Percentiles rank a stretch among this genome's conserved stretches.
phyloP scores from a whole-genome alignment of 2,329 filamentous ascomycete species.

The Iodosphaeria phyllophila region DNA sequence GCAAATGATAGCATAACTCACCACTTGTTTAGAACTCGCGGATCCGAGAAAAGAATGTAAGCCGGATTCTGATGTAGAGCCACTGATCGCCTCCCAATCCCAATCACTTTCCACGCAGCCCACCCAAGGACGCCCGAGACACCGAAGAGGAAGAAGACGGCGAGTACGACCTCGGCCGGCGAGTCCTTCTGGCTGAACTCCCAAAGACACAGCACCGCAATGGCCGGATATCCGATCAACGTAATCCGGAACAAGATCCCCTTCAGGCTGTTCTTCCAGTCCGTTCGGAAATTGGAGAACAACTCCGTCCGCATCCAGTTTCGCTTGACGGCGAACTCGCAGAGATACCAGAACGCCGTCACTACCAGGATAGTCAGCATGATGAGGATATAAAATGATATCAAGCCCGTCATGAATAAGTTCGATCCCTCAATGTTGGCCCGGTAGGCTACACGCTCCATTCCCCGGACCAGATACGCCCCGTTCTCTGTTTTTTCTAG shows the following conservation, averaged over 20 bases:
- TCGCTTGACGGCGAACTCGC: slow-evolving; percentile 56
- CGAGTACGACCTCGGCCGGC: slow-evolving; percentile 66
- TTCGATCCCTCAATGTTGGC: slow-evolving; percentile 77
- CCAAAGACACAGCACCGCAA: slow-evolving; percentile 82
- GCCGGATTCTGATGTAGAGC: slow-evolving; percentile 89
- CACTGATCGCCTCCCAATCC: slow-evolving; percentile 74
- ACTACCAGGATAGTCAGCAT: slow-evolving; percentile 56
- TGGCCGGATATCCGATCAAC: slow-evolving; percentile 80
- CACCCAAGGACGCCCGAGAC: slow-evolving; percentile 62
- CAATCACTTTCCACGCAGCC: slow-evolving; percentile 80
- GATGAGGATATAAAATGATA: slow-evolving; percentile 77
- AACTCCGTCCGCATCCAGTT: slow-evolving; percentile 69
- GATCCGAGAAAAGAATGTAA: slow-evolving; percentile 92
- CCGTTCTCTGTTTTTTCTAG: slow-evolving; percentile 18
- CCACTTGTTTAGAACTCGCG: slow-evolving; percentile 91
- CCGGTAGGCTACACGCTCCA: slow-evolving; percentile 75
- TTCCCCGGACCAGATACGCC: not conserved
- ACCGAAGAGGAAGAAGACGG: slow-evolving; percentile 74
- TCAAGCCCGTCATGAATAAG: slow-evolving; percentile 78
- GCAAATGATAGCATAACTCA: slow-evolving; percentile 9
- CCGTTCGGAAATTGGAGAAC: slow-evolving; percentile 85
- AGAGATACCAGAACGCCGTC: slow-evolving; percentile 60
- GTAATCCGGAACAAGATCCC: slow-evolving; percentile 84
- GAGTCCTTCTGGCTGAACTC: slow-evolving; percentile 80
- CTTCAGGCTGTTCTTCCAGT: slow-evolving; percentile 83